Percentiles rank a stretch among this genome's conserved stretches.
These are phyloP conservation scores for Penicillium angulare DNA, from an alignment of 495 filamentous ascomycete genomes.

Conservation along the genomic window DNA sequence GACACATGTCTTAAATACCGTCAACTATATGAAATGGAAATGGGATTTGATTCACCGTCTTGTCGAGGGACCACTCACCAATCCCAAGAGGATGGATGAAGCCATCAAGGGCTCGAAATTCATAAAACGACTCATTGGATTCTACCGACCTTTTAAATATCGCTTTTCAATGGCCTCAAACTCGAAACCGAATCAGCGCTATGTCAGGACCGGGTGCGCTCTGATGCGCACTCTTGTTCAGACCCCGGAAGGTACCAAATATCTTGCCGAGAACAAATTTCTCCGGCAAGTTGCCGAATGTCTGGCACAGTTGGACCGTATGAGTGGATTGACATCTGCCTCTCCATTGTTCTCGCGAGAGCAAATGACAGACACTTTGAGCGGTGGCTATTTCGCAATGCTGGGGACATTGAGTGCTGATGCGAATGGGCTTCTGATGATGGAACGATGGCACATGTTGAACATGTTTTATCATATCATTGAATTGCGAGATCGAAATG, in stretches of 20 bases:
- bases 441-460: conserved; percentile 94
- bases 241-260: conserved; percentile 76
- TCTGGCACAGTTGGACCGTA: conserved; percentile 87
- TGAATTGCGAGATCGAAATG: conserved; percentile 83
- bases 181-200: conserved; percentile 89
- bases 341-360: conserved; percentile 85
- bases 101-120: conserved; percentile 95
- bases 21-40: conserved; percentile 91
- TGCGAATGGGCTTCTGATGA: conserved; percentile 77
- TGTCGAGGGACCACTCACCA: conserved; percentile 91
- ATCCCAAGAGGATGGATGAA: conserved; percentile 87
- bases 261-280: conserved; percentile 88
- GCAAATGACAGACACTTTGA: conserved; percentile 78
- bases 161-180: conserved; percentile 84
- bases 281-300: conserved; percentile 93
- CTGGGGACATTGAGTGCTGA: conserved; percentile 83
- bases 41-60: conserved; percentile 90
- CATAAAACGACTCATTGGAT: conserved; percentile 88
- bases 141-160: conserved; percentile 95
- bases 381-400: conserved; percentile 90
- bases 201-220: conserved; percentile 84
- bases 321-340: conserved; percentile 83
- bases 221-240: conserved; percentile 83
- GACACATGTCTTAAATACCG: conserved; percentile 78
- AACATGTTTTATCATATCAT: conserved; percentile 99